These are phyloP conservation scores for Periglandula ipomoeae DNA, from an alignment of 2,329 filamentous ascomycete genomes.

Conservation along the genomic window DNA sequence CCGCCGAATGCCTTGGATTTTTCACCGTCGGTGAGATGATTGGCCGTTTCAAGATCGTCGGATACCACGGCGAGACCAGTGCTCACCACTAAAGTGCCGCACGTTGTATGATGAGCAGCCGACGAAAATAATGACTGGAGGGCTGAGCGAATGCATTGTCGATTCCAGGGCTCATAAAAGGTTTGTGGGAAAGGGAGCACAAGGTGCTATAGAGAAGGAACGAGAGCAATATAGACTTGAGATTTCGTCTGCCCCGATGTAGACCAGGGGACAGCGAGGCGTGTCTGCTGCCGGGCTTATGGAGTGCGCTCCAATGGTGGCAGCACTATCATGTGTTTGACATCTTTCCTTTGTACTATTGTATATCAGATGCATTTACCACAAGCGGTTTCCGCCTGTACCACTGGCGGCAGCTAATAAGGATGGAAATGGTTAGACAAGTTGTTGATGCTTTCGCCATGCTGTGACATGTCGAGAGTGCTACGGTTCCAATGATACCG, in stretches of 20 bases:
- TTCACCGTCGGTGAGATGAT: conserved; percentile 98
- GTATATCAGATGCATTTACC: conserved; percentile 12
- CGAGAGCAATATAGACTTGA: conserved; percentile 9
- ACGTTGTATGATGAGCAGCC: not conserved
- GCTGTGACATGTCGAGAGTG: no score
- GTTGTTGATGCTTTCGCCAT: no score
- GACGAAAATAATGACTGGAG: not conserved
- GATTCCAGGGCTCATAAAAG: not conserved
- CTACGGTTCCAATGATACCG: no score
- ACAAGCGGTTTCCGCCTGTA: not conserved
- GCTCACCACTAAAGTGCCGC: conserved; percentile 45
- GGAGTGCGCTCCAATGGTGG: not conserved
- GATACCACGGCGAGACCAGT: conserved; percentile 68
- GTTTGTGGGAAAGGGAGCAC: not conserved
- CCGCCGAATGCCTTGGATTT: conserved; percentile 86
- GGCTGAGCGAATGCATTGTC: not conserved
- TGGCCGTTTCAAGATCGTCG: conserved; percentile 88
- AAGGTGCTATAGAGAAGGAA: conserved; percentile 2
- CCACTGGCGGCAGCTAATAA: not conserved
- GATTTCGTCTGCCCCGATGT: not conserved
- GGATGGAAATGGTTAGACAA: not conserved
- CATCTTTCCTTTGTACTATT: conserved; percentile 9
- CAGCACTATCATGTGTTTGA: not conserved
- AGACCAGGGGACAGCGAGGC: not conserved
- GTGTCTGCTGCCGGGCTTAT: not conserved